A percentile compares a stretch with the other conserved stretches of the same genome.
Conservation (phyloP, 148 eudicot genomes). For the Oxyria digyna region DNA sequence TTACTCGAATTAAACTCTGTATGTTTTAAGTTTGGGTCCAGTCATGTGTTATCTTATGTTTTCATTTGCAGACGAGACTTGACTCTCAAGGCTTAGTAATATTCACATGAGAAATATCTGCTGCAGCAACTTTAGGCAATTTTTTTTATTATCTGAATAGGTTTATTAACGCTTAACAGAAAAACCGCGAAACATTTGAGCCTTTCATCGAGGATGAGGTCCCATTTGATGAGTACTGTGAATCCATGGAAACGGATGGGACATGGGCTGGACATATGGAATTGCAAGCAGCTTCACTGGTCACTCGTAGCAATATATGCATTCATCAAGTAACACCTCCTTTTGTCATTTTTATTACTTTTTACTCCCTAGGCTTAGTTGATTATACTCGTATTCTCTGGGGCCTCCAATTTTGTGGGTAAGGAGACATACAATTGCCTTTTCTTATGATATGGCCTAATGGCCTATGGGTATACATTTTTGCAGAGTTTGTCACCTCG, state of each 20-base stretch:
- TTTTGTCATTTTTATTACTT: not conserved
- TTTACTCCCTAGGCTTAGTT: not conserved
- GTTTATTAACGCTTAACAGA: constrained; percentile 22
- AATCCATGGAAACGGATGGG: constrained; percentile 81
- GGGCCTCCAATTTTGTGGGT: not conserved
- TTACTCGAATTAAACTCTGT: not conserved
- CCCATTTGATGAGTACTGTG: constrained; percentile 83
- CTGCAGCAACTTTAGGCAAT: not conserved
- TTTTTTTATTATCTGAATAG: not conserved
- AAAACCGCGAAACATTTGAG: constrained; percentile 71
- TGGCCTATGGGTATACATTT: constrained; percentile 1
- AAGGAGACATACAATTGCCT: not conserved
- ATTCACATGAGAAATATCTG: not conserved
- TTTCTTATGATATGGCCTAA: not conserved
- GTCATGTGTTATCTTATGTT: not conserved
- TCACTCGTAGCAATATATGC: constrained; percentile 68
- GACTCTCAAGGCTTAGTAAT: not conserved
- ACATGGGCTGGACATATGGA: constrained; percentile 99
- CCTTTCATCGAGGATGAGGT: constrained; percentile 92
- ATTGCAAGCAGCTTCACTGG: constrained; percentile 93
- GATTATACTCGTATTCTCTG: not conserved
- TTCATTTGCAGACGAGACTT: not conserved
- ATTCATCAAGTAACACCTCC: constrained; percentile 60
- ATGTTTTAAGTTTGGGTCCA: not conserved
- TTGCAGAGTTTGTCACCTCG: constrained; percentile 76